These are phyloP conservation scores for Berberis thunbergii DNA, from an alignment of 164 flowering plant genomes.

Conservation along the genomic window DNA sequence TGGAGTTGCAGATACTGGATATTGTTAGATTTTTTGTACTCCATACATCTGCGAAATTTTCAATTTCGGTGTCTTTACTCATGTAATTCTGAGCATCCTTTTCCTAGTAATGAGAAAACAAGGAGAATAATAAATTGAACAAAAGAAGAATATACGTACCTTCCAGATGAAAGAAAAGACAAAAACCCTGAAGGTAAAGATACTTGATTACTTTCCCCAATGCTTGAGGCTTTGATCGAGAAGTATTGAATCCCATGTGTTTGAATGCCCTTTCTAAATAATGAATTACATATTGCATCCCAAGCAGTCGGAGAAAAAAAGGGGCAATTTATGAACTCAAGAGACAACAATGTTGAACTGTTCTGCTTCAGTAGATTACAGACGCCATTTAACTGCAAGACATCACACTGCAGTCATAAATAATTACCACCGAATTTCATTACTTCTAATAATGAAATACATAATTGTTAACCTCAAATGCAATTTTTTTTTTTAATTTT, in stretches of 20 bases:
- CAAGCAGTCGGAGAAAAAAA: constrained; percentile 30
- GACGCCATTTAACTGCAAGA: constrained; percentile 52
- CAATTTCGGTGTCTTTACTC: no score
- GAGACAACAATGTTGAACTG: constrained; percentile 39
- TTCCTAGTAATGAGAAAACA: no score
- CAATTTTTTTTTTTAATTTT: no score
- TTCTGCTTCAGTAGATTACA: constrained; percentile 65
- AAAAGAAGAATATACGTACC: constrained; percentile 28
- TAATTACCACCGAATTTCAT: no score
- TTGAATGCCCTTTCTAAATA: constrained; percentile 21
- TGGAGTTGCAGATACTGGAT: no score
- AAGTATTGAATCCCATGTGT: constrained; percentile 41
- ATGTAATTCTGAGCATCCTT: no score
- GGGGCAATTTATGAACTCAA: constrained; percentile 69
- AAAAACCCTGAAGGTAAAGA: constrained; percentile 35
- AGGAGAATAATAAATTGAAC: constrained; percentile 2
- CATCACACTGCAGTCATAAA: no score
- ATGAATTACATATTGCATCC: constrained; percentile 44
- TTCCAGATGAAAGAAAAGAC: constrained; percentile 57
- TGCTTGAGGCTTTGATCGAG: constrained; percentile 44
- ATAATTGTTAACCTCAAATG: no score
- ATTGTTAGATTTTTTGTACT: no score
- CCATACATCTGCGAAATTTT: no score
- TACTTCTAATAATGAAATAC: no score
- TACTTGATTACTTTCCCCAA: constrained; percentile 28